Conservation (phyloP, 2,329 filamentous ascomycete genomes). For the Cladosporium sp. region DNA sequence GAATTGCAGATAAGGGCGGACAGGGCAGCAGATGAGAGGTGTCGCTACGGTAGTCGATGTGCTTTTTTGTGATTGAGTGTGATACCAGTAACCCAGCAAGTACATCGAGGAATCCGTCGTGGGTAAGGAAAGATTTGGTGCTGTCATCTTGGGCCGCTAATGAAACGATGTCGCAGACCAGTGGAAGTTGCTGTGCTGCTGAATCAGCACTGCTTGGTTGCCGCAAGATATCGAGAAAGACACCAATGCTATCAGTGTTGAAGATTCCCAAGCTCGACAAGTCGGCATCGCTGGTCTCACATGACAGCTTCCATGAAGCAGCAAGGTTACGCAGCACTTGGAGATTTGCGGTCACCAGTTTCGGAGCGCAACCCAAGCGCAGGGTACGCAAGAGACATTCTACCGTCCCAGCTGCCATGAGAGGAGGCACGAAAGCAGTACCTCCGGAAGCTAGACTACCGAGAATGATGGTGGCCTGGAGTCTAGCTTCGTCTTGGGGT, state of each 20-base stretch:
- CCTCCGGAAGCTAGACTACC: conserved; percentile 86
- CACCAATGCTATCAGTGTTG: conserved; percentile 54
- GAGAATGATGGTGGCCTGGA: conserved; percentile 80
- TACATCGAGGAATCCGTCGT: conserved; percentile 69
- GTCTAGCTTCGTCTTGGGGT: conserved; percentile 62
- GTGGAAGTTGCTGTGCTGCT: conserved; percentile 54
- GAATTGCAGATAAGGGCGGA: conserved; percentile 52
- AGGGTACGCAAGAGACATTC: conserved; percentile 67
- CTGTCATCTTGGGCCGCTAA: conserved; percentile 63
- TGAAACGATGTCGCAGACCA: conserved; percentile 55
- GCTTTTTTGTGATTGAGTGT: conserved; percentile 41
- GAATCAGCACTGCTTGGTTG: conserved; percentile 46
- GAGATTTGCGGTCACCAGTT: conserved; percentile 68
- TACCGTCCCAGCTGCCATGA: conserved; percentile 65
- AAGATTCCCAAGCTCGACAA: conserved; percentile 49
- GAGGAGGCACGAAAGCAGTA: conserved; percentile 68
- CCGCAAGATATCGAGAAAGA: conserved; percentile 61
- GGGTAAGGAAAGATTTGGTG: conserved; percentile 67
- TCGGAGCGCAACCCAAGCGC: conserved; percentile 57
- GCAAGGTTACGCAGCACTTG: conserved; percentile 68
- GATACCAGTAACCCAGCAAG: conserved; percentile 68
- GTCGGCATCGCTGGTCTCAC: conserved; percentile 11
- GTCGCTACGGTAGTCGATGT: conserved; percentile 24
- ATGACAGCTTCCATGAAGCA: conserved; percentile 48
- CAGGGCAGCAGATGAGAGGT: conserved; percentile 44